Evolutionary conservation across 2,329 filamentous ascomycete genomes (phyloP).

Genomic region (Colletotrichum musicola): DNA sequence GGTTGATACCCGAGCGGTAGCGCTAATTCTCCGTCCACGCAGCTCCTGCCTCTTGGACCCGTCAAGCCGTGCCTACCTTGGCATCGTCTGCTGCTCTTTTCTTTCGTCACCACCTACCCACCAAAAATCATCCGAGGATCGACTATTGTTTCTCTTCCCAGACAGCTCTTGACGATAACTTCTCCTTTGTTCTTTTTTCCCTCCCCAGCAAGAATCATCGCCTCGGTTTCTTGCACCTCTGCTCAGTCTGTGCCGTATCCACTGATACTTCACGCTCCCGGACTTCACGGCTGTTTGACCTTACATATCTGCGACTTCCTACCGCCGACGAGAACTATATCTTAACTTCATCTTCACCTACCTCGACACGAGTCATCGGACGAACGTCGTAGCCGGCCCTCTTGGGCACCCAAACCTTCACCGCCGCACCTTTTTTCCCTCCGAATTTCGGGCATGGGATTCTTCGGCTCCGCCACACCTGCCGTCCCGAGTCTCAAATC

Average conservation of each 20-base stretch:
- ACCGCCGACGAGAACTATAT: slow-evolving; percentile 22
- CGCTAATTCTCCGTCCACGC: slow-evolving; percentile 5
- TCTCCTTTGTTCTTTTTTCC: neutral
- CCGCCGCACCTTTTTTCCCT: neutral
- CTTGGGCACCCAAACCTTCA: neutral
- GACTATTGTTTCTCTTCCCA: too few species aligned
- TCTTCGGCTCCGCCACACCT: neutral
- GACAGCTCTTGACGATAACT: neutral
- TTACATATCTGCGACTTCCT: slow-evolving; percentile 19
- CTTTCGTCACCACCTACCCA: slow-evolving; percentile 1
- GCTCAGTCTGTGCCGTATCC: slow-evolving; percentile 14
- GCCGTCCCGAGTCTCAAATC: neutral
- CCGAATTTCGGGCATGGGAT: slow-evolving; percentile 24
- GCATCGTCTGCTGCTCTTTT: neutral
- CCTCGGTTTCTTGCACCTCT: slow-evolving; percentile 16
- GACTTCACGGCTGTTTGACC: slow-evolving; percentile 26
- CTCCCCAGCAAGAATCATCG: neutral
- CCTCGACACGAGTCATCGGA: slow-evolving; percentile 9
- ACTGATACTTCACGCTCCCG: slow-evolving; percentile 1
- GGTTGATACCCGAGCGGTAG: slow-evolving; percentile 21
- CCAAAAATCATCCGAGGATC: neutral
- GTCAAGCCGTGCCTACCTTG: slow-evolving; percentile 10
- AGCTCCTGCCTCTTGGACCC: slow-evolving; percentile 12
- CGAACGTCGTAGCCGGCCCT: neutral
- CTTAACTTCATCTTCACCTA: slow-evolving; percentile 28